Base-by-base conservation (phyloP, 306 rosid species). In the Argentina anserina region DNA sequence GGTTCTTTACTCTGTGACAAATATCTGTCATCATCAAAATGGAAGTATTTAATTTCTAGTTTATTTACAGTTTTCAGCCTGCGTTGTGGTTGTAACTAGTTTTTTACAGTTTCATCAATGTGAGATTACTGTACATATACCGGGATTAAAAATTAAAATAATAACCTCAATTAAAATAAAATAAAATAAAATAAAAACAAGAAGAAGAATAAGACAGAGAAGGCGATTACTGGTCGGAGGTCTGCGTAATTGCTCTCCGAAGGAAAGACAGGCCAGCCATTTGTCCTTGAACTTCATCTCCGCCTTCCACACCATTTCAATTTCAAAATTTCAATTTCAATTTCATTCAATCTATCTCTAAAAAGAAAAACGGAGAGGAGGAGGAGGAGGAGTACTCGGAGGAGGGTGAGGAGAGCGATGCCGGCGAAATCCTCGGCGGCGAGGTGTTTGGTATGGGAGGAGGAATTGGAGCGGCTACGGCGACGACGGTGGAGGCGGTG, bases 251-350 rank as follows among this genome's bases (percentile, higher is more conserved):
- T 94, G 98, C 56, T 94, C 98, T 42, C 98, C 98, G 18, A 91
- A 86, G 21, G 98, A 86, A 55, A 94, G 77, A 45, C 97, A 91
- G 13, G 97, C 97, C 29, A 94, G 86, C 98, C 98, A 94, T 82
- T 84, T 91, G 65, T 94, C 98, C 85, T 89, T 88, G 82, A 94
- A 94, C 81, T 83, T 69, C 98, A 94, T 89, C 82, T 85, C 96
- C 80, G 97, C 98, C 98, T 93, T 93, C 34, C 21, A 49, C 41
- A 3, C 42, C 31, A 9, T 33, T 1, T 53, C 8, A n/a, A 17
- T 7, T 23, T 3, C n/a, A n/a, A n/a, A n/a, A n/a, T n/a, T n/a
- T n/a, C n/a, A n/a, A n/a, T n/a, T n/a, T n/a, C n/a, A n/a, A n/a
- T n/a, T n/a, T n/a, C n/a, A n/a, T n/a, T n/a, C n/a, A n/a, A n/a